Evolutionary conservation across 1,284 basidiomycete species (phyloP).

Genomic region (Sanghuangporus baumii): DNA sequence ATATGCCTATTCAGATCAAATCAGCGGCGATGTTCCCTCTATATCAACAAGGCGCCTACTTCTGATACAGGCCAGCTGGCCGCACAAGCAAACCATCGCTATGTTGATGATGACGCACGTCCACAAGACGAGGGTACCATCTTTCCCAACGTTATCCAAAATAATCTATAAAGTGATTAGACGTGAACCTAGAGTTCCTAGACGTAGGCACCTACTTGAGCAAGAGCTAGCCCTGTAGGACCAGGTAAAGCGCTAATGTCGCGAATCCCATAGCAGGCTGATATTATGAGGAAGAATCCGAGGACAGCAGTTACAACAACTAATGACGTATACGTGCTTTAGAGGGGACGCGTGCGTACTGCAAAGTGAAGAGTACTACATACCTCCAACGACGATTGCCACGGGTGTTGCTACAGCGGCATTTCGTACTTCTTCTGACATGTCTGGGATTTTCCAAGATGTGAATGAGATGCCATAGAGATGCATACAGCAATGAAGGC

Average conservation of each 20-base stretch:
- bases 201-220: constrained; percentile 14
- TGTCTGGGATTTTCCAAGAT: constrained; percentile 6
- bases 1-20: constrained; percentile 16
- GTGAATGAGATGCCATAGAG: background rate
- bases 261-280: constrained; percentile 21
- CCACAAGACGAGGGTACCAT: constrained; percentile 20
- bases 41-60: constrained; percentile 10
- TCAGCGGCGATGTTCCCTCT: background rate
- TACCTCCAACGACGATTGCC: constrained; percentile 19
- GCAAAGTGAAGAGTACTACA: background rate
- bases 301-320: background rate
- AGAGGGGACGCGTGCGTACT: too few species aligned
- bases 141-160: constrained; percentile 21
- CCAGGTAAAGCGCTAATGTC: constrained; percentile 20
- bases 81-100: constrained; percentile 16
- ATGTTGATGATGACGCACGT: constrained; percentile 20
- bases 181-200: background rate
- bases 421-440: constrained; percentile 21
- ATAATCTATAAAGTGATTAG: constrained; percentile 13
- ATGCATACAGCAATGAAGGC: background rate
- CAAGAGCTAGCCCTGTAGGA: constrained; percentile 20
- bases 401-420: constrained; percentile 19
- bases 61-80: constrained; percentile 21
- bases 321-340: background rate
- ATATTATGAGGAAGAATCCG: constrained; percentile 13